Base-by-base conservation (phyloP, 106 monocot species). In the Dioscorea dumetorum region DNA sequence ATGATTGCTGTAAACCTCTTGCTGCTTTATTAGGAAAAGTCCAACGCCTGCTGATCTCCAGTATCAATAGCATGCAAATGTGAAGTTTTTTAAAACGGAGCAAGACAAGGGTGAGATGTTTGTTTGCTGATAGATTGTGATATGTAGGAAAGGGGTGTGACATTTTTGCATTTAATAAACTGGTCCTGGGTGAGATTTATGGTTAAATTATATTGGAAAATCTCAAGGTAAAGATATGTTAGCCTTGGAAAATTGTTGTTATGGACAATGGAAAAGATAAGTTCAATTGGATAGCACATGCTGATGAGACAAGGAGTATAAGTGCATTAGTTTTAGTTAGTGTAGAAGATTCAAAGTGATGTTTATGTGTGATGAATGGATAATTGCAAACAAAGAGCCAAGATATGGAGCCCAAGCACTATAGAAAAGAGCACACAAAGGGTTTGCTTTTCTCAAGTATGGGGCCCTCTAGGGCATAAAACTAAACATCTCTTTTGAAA, bases 31-130 rank as follows among this genome's bases (percentile, higher is more conserved):
- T 56, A 56, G 34, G 33, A 63, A 33, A 5, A 63, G 63, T 33
- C 34, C 13, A 63, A 33, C 32, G 33, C 34, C 63, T 33, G 34
- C 63, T 35, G 14, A 33, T 63, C 32, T 63, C 32, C 63, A 63
- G 12, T 13, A 16, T 19, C 65, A 18, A 20, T 48, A 48, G 49
- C 48, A 64, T 64, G 62, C 62, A 63, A 63, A 63, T 63, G 31
- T 33, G 62, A 32, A 28, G 31, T 54, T 54, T 16, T n/a, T 18
- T 16, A 54, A 19, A 54, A 3, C 23, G 59, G 59, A 59, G 5
- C 22, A 21, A 5, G 22, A 59, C 59, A 59, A 59, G 22, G 19
- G 22, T 20, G 12, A 59, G n/a, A 59, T 59, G 7, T 59, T 20
- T 59, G 59, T 21, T 24, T 1, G 54, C 19, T 54, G 54, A 16